Conservation (phyloP, 2,329 filamentous ascomycete genomes). For the Coniochaeta hoffmannii region DNA sequence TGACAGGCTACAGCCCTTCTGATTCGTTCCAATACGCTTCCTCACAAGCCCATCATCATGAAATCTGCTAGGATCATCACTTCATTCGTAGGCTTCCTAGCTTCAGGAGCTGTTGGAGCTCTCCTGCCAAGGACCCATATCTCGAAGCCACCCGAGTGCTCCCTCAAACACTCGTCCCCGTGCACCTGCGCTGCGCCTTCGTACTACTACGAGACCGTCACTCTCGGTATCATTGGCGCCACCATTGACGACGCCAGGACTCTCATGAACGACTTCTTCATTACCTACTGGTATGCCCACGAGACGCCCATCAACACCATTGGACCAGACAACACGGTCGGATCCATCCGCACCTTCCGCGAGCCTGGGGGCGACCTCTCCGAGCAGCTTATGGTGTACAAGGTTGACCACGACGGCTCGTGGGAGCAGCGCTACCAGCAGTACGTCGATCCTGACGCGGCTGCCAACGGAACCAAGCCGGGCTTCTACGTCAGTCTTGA, state of each 20-base stretch:
- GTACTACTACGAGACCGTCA: background rate
- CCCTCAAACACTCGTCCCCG: background rate
- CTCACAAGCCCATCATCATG: background rate
- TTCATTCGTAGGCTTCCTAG: background rate
- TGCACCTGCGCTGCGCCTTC: background rate
- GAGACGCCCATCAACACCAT: background rate
- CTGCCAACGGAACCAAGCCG: background rate
- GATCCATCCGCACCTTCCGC: background rate
- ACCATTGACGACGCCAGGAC: background rate
- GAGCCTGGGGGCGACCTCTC: background rate
- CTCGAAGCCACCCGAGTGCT: background rate
- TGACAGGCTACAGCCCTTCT: too few species aligned
- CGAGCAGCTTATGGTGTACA: background rate
- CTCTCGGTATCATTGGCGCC: background rate
- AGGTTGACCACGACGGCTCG: background rate
- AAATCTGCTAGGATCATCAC: background rate
- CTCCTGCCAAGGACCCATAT: background rate
- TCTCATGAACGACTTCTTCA: background rate
- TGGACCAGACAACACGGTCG: background rate
- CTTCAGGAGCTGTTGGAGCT: background rate
- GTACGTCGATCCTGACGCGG: background rate
- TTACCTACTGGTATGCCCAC: background rate
- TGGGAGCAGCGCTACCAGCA: background rate
- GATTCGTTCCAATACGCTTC: background rate
- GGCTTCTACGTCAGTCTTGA: background rate